Conservation (phyloP, 2,329 filamentous ascomycete genomes). For the Cytospora chrysosperma region DNA sequence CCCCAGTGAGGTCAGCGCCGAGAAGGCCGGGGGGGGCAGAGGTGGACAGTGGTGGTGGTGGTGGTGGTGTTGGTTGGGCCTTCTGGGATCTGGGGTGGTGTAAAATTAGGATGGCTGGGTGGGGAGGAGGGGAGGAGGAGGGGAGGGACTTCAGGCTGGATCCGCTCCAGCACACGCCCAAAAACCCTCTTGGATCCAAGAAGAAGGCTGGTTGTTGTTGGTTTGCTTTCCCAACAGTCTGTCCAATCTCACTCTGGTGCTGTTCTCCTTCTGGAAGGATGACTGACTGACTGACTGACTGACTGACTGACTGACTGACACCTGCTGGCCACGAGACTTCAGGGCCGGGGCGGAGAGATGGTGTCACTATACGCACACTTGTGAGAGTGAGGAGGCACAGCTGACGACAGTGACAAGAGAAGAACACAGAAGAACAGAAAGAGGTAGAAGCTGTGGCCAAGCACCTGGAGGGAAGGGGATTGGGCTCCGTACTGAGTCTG, state of each 20-base stretch:
- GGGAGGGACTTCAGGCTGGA: background rate
- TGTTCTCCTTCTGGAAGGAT: conserved; percentile 1
- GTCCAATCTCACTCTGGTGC: background rate
- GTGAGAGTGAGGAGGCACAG: background rate
- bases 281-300: no score
- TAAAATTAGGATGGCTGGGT: conserved; percentile 25
- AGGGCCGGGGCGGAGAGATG: background rate
- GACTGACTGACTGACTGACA: no score
- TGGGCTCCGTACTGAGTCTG: no score
- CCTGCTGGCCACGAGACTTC: conserved; percentile 7
- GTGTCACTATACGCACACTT: conserved; percentile 3
- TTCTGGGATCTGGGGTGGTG: conserved; percentile 7
- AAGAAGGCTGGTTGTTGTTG: conserved; percentile 6
- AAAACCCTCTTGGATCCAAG: background rate
- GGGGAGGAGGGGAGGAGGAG: no score
- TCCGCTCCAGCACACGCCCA: background rate
- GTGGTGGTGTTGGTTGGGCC: background rate
- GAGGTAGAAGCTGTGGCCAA: conserved; percentile 18
- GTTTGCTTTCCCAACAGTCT: background rate
- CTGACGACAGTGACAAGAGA: conserved; percentile 17
- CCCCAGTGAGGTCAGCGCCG: conserved; percentile 10
- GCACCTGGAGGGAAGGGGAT: background rate
- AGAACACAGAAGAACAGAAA: conserved; percentile 16
- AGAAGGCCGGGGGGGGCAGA: conserved; percentile 8
- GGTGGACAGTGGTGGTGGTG: background rate